These are phyloP conservation scores for Diplotaxis tenuifolia DNA, from an alignment of 345 rosid species.

Conservation along the genomic window DNA sequence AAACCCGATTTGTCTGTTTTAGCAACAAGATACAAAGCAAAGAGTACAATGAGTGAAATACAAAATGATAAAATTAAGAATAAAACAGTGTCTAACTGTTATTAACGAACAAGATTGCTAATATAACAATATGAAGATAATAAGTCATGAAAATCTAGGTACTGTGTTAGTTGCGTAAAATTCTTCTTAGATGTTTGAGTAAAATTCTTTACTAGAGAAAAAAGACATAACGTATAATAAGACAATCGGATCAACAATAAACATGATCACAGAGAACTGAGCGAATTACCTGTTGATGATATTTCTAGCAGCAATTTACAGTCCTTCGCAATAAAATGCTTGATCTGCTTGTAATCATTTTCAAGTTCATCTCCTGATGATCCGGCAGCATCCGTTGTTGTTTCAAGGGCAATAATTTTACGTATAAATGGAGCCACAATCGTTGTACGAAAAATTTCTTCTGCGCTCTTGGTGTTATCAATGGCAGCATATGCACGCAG, in stretches of 20 bases:
- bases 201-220: too few relatives aligned
- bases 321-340: slow-evolving; percentile 59
- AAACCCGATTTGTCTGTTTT: slow-evolving; percentile 87
- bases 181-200: not conserved
- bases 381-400: slow-evolving; percentile 45
- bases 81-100: not conserved
- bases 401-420: slow-evolving; percentile 62
- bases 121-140: not conserved
- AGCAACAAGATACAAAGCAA: slow-evolving; percentile 18
- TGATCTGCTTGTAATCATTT: slow-evolving; percentile 73
- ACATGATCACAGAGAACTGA: not conserved
- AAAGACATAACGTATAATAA: not conserved
- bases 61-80: not conserved
- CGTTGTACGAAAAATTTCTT: slow-evolving; percentile 78
- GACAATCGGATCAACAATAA: not conserved
- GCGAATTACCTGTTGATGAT: slow-evolving; percentile 67
- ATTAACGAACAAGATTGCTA: slow-evolving; percentile 11
- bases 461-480: slow-evolving; percentile 73
- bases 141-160: not conserved
- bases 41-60: slow-evolving; percentile 8
- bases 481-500: slow-evolving; percentile 94
- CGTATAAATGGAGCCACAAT: slow-evolving; percentile 70
- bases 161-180: not conserved
- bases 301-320: slow-evolving; percentile 84
- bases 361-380: slow-evolving; percentile 67